phyloP scores from a whole-genome alignment of 2,329 filamentous ascomycete species.

The Xylaria arbuscula region DNA sequence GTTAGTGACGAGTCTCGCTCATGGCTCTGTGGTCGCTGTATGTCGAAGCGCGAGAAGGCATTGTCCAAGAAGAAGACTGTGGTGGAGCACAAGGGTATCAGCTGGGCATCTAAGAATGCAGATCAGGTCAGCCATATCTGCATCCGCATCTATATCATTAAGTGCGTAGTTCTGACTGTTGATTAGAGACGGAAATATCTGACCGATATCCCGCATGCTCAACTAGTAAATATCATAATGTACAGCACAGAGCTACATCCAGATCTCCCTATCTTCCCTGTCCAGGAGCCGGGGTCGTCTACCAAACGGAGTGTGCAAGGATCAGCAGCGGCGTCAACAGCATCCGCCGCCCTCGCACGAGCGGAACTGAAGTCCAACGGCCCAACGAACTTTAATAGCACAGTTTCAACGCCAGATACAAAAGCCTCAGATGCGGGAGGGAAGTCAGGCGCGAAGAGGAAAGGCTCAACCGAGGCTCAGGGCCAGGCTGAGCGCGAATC shows the following conservation, averaged over 20 bases:
- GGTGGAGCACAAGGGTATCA: slow-evolving; percentile 50
- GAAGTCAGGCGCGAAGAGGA: slow-evolving; percentile 35
- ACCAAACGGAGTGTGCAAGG: slow-evolving; percentile 44
- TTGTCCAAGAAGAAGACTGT: slow-evolving; percentile 54
- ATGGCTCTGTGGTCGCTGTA: slow-evolving; percentile 78
- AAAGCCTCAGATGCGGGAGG: slow-evolving; percentile 33
- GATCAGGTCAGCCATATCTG: slow-evolving; percentile 53
- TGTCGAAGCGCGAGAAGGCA: slow-evolving; percentile 59
- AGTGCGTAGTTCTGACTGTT: slow-evolving; percentile 27
- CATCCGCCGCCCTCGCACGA: slow-evolving; percentile 49
- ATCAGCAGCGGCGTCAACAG: slow-evolving; percentile 45
- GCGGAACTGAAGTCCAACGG: slow-evolving; percentile 50
- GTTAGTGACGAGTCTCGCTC: slow-evolving; percentile 73
- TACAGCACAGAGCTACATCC: slow-evolving; percentile 70
- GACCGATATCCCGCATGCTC: slow-evolving; percentile 66
- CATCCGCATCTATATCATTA: background rate
- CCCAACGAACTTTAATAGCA: slow-evolving; percentile 50
- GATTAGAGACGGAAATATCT: slow-evolving; percentile 72
- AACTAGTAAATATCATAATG: slow-evolving; percentile 73
- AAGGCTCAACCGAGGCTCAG: slow-evolving; percentile 32
- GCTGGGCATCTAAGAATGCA: slow-evolving; percentile 54
- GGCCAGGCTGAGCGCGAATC: slow-evolving; percentile 41
- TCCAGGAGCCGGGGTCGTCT: slow-evolving; percentile 47
- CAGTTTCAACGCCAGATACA: slow-evolving; percentile 22
- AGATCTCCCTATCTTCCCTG: slow-evolving; percentile 72